These are phyloP conservation scores for Casuarina glauca DNA, from an alignment of 306 rosid genomes.

Conservation along the genomic window DNA sequence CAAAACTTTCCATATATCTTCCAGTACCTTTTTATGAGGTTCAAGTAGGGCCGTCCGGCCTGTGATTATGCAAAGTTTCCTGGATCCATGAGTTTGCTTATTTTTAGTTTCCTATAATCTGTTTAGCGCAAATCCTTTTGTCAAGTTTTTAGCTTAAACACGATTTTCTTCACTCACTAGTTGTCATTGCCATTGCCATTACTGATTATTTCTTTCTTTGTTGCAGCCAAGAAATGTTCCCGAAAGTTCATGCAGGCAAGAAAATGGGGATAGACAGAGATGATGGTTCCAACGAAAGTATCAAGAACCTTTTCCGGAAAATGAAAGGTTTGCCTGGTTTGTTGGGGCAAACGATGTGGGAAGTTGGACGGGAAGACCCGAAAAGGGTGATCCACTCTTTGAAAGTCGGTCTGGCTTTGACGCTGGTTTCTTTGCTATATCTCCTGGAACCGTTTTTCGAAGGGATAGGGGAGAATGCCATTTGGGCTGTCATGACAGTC, in stretches of 20 bases:
- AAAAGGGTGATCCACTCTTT: slow-evolving; percentile 77
- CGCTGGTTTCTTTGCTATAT: slow-evolving; percentile 75
- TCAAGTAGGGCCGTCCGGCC: too few species aligned
- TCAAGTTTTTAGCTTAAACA: neutral
- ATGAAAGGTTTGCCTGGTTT: slow-evolving; percentile 40
- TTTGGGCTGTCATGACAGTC: slow-evolving; percentile 97
- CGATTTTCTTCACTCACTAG: neutral
- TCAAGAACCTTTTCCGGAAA: slow-evolving; percentile 40
- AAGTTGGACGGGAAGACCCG: slow-evolving; percentile 81
- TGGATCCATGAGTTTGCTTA: too few species aligned
- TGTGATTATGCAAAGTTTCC: too few species aligned
- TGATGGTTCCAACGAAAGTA: slow-evolving; percentile 27
- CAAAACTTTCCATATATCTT: too few species aligned
- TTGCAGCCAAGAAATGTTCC: slow-evolving; percentile 39
- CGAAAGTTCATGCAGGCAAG: slow-evolving; percentile 56
- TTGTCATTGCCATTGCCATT: neutral
- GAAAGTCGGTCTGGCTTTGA: slow-evolving; percentile 80
- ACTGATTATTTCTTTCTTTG: neutral
- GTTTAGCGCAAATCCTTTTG: too few species aligned
- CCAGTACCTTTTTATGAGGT: too few species aligned
- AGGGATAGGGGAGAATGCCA: slow-evolving; percentile 70
- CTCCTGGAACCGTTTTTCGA: slow-evolving; percentile 65
- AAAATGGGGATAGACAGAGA: slow-evolving; percentile 47
- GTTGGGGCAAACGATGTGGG: slow-evolving; percentile 58
- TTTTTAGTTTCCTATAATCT: too few species aligned